These are phyloP conservation scores for Penicillium sp. DNA, from an alignment of 2,329 filamentous ascomycete species.

Conservation along the genomic window DNA sequence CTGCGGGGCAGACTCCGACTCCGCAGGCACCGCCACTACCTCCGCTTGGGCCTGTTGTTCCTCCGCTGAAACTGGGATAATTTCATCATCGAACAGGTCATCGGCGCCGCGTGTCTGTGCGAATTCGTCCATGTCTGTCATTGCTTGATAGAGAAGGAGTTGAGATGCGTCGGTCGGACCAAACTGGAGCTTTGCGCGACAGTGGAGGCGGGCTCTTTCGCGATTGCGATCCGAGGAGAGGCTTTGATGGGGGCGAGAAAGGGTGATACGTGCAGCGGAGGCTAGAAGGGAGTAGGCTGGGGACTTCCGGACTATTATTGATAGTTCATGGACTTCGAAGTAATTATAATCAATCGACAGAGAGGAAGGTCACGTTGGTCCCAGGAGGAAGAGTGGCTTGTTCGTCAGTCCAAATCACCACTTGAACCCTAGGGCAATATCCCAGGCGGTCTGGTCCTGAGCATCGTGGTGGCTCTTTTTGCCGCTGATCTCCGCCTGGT, in stretches of 20 bases:
- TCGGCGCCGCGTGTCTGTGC: constrained; percentile 55
- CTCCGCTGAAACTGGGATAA: constrained; percentile 48
- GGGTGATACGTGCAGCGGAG: constrained; percentile 30
- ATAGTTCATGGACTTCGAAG: background rate
- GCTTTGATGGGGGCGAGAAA: constrained; percentile 26
- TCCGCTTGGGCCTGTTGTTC: constrained; percentile 35
- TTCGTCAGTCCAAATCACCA: background rate
- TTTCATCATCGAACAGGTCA: constrained; percentile 56
- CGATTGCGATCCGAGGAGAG: constrained; percentile 26
- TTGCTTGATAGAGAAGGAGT: background rate
- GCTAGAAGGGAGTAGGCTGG: constrained; percentile 12
- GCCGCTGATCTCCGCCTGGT: constrained; percentile 7
- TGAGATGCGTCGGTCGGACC: background rate
- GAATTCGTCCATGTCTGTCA: constrained; percentile 50
- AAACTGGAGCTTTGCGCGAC: background rate
- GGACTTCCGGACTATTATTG: constrained; percentile 11
- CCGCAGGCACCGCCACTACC: constrained; percentile 18
- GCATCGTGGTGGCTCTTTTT: constrained; percentile 2
- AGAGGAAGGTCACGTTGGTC: background rate
- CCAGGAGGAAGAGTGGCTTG: background rate
- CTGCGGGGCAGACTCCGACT: constrained; percentile 17
- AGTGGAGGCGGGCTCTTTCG: constrained; percentile 10
- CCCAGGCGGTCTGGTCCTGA: constrained; percentile 1
- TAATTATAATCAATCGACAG: too few relatives aligned
- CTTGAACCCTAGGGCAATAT: background rate